phyloP scores from a whole-genome alignment of 495 filamentous ascomycete species.

The Hyaloscypha bicolor region DNA sequence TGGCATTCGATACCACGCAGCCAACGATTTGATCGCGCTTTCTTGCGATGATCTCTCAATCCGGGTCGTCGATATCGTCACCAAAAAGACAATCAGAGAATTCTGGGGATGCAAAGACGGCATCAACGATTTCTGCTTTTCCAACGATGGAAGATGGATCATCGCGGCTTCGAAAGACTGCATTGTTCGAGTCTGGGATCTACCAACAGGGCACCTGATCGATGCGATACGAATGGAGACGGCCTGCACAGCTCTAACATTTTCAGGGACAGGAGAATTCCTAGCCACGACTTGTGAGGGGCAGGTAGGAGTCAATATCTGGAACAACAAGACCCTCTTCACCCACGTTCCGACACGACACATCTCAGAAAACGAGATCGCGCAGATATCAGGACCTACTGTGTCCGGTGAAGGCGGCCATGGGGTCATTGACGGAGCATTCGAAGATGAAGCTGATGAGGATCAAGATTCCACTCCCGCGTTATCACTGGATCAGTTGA shows the following conservation, averaged over 20 bases:
- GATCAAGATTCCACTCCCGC: conserved; percentile 46
- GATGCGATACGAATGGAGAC: conserved; percentile 78
- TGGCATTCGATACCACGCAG: conserved; percentile 75
- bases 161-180: conserved; percentile 84
- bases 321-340: conserved; percentile 92
- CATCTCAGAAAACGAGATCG: conserved; percentile 74
- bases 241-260: conserved; percentile 79
- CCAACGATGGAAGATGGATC: conserved; percentile 92
- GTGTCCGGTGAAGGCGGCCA: conserved; percentile 83
- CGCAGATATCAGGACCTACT: conserved; percentile 62
- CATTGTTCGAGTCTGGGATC: conserved; percentile 86
- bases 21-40: conserved; percentile 85
- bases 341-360: conserved; percentile 81
- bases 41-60: conserved; percentile 89
- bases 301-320: conserved; percentile 85
- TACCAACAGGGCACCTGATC: conserved; percentile 92
- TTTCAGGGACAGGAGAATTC: conserved; percentile 89
- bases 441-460: conserved; percentile 55
- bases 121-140: conserved; percentile 88
- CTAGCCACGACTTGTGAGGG: conserved; percentile 86
- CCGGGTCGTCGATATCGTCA: conserved; percentile 87
- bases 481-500: conserved; percentile 71
- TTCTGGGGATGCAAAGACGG: conserved; percentile 84
- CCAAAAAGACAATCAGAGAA: conserved; percentile 85
- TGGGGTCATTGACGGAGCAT: conserved; percentile 70